Conservation (phyloP, 2,329 filamentous ascomycete species). For the Apiospora phragmitis region DNA sequence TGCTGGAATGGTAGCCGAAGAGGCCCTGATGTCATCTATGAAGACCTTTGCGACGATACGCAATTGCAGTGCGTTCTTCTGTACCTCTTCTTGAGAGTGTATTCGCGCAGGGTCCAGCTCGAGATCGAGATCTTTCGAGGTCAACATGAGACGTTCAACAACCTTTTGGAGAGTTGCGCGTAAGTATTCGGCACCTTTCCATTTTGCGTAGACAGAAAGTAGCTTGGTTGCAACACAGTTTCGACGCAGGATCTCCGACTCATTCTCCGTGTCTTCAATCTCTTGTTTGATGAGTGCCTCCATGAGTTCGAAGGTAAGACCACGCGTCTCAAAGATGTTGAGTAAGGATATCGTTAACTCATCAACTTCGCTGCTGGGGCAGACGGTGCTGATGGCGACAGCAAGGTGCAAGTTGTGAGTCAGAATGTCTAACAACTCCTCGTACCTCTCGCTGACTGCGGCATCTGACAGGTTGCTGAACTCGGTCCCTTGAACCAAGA, state of each 20-base stretch:
- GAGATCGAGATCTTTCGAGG: conserved; percentile 66
- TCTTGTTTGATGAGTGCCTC: conserved; percentile 69
- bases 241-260: conserved; percentile 65
- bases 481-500: conserved; percentile 70
- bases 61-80: conserved; percentile 66
- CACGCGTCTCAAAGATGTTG: conserved; percentile 69
- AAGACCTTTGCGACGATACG: conserved; percentile 70
- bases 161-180: conserved; percentile 66
- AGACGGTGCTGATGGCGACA: conserved; percentile 64
- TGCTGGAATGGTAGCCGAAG: conserved; percentile 59
- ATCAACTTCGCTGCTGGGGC: conserved; percentile 67
- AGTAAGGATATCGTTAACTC: conserved; percentile 67
- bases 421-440: conserved; percentile 64
- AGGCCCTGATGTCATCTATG: conserved; percentile 69
- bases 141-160: conserved; percentile 64
- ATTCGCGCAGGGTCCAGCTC: conserved; percentile 67
- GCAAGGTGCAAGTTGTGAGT: conserved; percentile 64
- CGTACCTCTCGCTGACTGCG: conserved; percentile 68
- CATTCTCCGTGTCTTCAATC: conserved; percentile 68
- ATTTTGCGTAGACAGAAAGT: conserved; percentile 70
- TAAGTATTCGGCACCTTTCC: conserved; percentile 67
- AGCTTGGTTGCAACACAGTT: conserved; percentile 74
- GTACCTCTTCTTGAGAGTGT: conserved; percentile 59
- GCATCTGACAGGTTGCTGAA: conserved; percentile 69
- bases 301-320: conserved; percentile 61